A percentile compares a stretch with the other conserved stretches of the same genome.
Conservation (phyloP, 2,329 filamentous ascomycete genomes). For the Aspergillus floridensis region DNA sequence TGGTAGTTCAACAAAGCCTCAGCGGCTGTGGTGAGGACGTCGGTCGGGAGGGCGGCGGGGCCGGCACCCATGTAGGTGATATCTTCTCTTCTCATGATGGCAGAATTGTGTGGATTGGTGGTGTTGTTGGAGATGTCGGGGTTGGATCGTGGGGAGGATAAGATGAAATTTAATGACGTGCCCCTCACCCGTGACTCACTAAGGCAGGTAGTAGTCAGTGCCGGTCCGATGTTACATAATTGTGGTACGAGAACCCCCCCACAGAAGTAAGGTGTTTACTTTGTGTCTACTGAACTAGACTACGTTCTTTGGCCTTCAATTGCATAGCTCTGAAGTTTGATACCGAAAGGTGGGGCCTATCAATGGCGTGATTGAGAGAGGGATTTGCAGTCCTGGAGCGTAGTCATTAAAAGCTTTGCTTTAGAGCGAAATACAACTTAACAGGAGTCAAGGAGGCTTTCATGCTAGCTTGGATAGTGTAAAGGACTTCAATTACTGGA, state of each 20-base stretch:
- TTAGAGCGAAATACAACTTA: no score
- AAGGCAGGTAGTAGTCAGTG: neutral
- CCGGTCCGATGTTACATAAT: neutral
- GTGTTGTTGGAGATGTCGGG: neutral
- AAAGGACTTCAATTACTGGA: no score
- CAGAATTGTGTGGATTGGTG: neutral
- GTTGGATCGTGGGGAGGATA: neutral
- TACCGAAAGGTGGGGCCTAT: neutral
- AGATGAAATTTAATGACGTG: conserved; percentile 4
- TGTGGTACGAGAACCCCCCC: neutral
- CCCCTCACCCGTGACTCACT: conserved; percentile 1
- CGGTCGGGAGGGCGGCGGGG: conserved; percentile 79
- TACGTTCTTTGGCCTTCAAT: neutral
- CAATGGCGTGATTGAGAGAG: neutral
- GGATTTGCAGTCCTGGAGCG: neutral
- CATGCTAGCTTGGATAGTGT: no score
- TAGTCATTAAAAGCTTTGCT: no score
- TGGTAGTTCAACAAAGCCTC: conserved; percentile 78
- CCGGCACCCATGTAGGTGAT: conserved; percentile 88
- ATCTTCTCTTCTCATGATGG: conserved; percentile 64
- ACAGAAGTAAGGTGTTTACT: neutral
- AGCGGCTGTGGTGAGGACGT: conserved; percentile 74
- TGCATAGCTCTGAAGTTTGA: neutral
- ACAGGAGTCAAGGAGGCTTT: no score
- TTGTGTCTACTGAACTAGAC: neutral